Percentiles rank a stretch among this genome's conserved stretches.
These are phyloP conservation scores for Neurospora sp. DNA, from an alignment of 495 filamentous ascomycete species.

Conservation along the genomic window DNA sequence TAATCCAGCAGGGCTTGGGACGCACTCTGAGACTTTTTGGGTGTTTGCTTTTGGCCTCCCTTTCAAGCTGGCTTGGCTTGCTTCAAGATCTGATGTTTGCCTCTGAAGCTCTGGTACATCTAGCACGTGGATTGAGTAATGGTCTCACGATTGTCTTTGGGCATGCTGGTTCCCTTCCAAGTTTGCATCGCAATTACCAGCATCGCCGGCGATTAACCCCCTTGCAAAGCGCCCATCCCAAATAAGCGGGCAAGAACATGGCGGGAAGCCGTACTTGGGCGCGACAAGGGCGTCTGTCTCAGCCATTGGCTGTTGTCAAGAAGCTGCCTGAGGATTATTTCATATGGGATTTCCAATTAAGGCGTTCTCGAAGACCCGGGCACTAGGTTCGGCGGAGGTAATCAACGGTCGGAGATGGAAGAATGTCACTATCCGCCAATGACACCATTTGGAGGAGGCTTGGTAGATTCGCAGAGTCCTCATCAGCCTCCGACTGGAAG, in stretches of 20 bases:
- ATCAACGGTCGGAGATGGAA: neutral
- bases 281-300: neutral
- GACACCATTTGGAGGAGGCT: neutral
- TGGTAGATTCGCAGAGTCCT: neutral
- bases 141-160: neutral
- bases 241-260: neutral
- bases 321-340: neutral
- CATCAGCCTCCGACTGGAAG: neutral
- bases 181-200: neutral
- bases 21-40: neutral
- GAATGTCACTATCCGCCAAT: neutral
- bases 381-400: neutral
- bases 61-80: neutral
- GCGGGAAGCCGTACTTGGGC: neutral
- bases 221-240: neutral
- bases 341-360: neutral
- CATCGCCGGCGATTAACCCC: neutral
- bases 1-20: neutral
- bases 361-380: neutral
- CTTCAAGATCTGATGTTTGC: neutral
- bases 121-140: neutral
- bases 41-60: neutral
- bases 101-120: neutral
- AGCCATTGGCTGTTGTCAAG: neutral
- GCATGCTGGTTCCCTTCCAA: neutral